Evolutionary conservation across 1,284 basidiomycete genomes (phyloP), one percentile per base, ranked within the genome.

Genomic region (Baeospora myosura): DNA sequence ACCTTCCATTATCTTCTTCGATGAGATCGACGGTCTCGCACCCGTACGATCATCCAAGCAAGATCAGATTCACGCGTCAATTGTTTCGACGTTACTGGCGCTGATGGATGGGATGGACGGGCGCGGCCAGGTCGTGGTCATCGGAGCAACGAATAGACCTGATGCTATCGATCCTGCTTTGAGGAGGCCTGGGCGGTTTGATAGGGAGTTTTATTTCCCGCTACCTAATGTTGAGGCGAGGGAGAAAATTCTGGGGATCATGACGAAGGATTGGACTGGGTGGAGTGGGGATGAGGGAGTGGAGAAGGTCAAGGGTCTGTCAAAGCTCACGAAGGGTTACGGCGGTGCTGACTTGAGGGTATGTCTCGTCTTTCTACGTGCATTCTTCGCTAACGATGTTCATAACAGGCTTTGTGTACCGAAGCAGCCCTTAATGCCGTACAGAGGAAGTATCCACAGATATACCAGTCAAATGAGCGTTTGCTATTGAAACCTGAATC

Each of bases 91-190:
- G 0, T 72, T 99, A 10, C 74, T 99, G 1, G 95, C 96, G 0
- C 71, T 99, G 37, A 98, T 98, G 95, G 96, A 98, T 60, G 96
- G 96, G 36, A 99, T 99, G 96, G 96, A 99, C 52, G 95, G 95
- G 1, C 79, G 96, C 46, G 92, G 86, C 2, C 93, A 97, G 62
- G 94, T 98, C 18, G 81, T 98, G n/a, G 90, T 98, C 33, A 97
- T 98, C 52, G 95, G 96, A 22, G 96, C 96, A 1, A 99, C 96
- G 6, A 99, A 99, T 60, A 65, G 96, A 45, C 95, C 95, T 0
- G 96, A 99, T 63, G 89, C 93, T 8, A 85, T 99, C 43, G 96
- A 99, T 61, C 93, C 96, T 24, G 96, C 96, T 0, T 65, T 99
- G 34, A 76, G 96, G 30, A 74, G 96, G 25, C 96, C 96, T 0